Percentiles rank a stretch among this genome's conserved stretches.
Evolutionary conservation across 345 rosid genomes (phyloP).

Genomic region (Pseudoturritis turrita): DNA sequence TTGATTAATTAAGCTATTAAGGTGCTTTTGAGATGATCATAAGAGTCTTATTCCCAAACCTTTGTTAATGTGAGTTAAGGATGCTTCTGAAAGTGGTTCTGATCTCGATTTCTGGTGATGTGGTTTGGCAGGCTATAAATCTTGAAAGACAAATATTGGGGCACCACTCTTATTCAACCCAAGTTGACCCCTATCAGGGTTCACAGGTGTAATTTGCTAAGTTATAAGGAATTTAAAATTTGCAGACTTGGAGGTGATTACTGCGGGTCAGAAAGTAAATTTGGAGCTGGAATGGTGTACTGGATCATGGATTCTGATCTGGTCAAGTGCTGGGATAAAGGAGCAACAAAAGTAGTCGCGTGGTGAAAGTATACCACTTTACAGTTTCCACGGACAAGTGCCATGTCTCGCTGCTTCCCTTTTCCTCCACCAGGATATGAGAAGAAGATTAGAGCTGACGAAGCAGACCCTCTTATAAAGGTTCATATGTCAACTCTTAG

Average conservation of each 20-base stretch:
- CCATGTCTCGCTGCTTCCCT: conserved; percentile 99
- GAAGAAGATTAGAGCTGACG: conserved; percentile 57
- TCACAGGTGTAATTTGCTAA: conserved; percentile 2
- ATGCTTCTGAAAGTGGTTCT: conserved; percentile 17
- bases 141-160: conserved; percentile 5
- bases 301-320: conserved; percentile 41
- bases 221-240: neutral
- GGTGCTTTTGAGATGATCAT: conserved; percentile 13
- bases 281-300: conserved; percentile 50
- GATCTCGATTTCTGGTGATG: conserved; percentile 33
- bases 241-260: conserved; percentile 8
- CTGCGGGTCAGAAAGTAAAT: conserved; percentile 6
- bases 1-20: neutral
- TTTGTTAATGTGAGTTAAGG: conserved; percentile 19
- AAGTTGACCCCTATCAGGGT: conserved; percentile 7
- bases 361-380: conserved; percentile 32
- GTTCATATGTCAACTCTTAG: conserved; percentile 52
- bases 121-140: conserved; percentile 15
- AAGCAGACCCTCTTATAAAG: conserved; percentile 56
- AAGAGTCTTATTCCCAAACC: too few relatives aligned
- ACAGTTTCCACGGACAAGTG: conserved; percentile 30
- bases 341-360: conserved; percentile 23
- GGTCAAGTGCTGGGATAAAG: conserved; percentile 51
- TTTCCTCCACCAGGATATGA: conserved; percentile 97
- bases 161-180: neutral